phyloP scores from a whole-genome alignment of 1,139 yeast species.

The Scheffersomyces segobiensis region DNA sequence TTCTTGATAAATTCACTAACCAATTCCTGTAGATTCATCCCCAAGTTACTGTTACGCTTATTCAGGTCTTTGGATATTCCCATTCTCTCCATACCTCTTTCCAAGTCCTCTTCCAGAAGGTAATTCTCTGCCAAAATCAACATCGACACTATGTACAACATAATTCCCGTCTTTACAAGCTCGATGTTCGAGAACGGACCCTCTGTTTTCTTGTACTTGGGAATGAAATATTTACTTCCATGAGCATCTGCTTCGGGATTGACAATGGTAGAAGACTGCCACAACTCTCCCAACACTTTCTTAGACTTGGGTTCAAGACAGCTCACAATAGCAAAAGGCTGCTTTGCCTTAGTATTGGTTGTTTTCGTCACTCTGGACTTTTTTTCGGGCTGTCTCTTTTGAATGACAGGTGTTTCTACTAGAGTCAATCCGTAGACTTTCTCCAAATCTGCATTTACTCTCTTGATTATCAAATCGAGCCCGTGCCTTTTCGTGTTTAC shows the following conservation, averaged over 20 bases:
- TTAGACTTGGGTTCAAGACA: conserved; percentile 21
- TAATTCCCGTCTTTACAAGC: conserved; percentile 31
- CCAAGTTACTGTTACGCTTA: conserved; percentile 21
- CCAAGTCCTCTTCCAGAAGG: conserved; percentile 27
- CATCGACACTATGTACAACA: conserved; percentile 26
- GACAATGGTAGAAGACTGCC: conserved; percentile 9
- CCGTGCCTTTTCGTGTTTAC: conserved; percentile 13
- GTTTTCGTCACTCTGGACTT: conserved; percentile 6
- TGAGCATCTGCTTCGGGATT: conserved; percentile 8
- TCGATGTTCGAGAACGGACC: conserved; percentile 25
- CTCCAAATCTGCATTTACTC: conserved; percentile 20
- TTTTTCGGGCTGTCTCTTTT: conserved; percentile 6
- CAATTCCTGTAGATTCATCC: conserved; percentile 23
- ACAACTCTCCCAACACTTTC: conserved; percentile 17
- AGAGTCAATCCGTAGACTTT: conserved; percentile 34
- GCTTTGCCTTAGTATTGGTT: conserved; percentile 8
- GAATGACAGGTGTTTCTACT: conserved; percentile 16
- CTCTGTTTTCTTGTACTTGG: conserved; percentile 12
- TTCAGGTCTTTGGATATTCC: conserved; percentile 30
- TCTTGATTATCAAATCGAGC: conserved; percentile 18
- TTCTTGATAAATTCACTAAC: conserved; percentile 30
- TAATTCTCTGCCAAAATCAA: conserved; percentile 37
- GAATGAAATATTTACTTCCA: conserved; percentile 16
- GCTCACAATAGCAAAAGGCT: conserved; percentile 20
- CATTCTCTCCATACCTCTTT: conserved; percentile 22